phyloP scores from a whole-genome alignment of 1,284 basidiomycete species.

The Pisolithus thermaeus region DNA sequence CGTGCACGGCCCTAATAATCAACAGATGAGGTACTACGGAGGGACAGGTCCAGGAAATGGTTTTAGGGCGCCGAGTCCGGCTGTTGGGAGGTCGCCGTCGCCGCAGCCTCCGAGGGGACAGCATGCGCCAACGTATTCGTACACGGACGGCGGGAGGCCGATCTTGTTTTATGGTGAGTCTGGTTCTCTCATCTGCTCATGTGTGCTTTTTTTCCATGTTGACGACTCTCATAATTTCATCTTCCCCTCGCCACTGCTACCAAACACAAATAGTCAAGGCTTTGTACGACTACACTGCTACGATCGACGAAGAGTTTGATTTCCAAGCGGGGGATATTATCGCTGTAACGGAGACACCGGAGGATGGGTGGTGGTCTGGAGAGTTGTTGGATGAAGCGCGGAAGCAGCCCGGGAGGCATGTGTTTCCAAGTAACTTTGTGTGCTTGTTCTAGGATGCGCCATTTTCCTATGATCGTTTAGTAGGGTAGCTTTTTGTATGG shows the following conservation, averaged over 20 bases:
- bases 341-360: conserved; percentile 85
- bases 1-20: background rate
- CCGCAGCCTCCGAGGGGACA: conserved; percentile 29
- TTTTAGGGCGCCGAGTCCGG: conserved; percentile 21
- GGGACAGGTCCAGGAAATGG: background rate
- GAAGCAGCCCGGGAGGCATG: conserved; percentile 70
- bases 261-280: conserved; percentile 66
- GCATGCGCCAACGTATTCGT: conserved; percentile 56
- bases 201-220: background rate
- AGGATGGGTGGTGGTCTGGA: conserved; percentile 94
- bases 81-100: conserved; percentile 29
- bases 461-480: no score
- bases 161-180: conserved; percentile 80
- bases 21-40: conserved; percentile 15
- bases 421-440: conserved; percentile 93
- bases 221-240: background rate
- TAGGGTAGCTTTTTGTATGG: no score
- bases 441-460: conserved; percentile 50
- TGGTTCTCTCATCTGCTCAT: conserved; percentile 1
- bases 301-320: conserved; percentile 85
- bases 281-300: conserved; percentile 86
- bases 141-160: conserved; percentile 71
- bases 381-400: conserved; percentile 81
- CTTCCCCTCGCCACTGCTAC: background rate
- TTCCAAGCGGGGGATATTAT: conserved; percentile 91